Conservation (phyloP, 2,329 filamentous ascomycete genomes). For the Venturiaceae sp. region DNA sequence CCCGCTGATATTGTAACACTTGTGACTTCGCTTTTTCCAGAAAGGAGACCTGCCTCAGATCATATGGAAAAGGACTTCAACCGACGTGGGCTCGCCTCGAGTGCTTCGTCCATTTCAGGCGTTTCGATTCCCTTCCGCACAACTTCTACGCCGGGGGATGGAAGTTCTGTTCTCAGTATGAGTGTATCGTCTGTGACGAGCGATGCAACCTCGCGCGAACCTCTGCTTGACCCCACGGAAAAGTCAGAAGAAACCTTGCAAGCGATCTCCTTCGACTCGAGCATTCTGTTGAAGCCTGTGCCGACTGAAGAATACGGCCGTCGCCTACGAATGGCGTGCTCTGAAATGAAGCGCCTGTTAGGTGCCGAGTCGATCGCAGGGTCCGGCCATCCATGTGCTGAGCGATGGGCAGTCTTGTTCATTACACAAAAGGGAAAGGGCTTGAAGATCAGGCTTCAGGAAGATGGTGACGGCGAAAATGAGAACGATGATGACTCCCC, state of each 20-base stretch:
- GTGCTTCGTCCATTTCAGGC: slow-evolving; percentile 39
- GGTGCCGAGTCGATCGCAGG: slow-evolving; percentile 57
- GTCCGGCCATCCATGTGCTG: slow-evolving; percentile 67
- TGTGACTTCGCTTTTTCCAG: slow-evolving; percentile 76
- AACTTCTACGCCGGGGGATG: slow-evolving; percentile 48
- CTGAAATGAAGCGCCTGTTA: slow-evolving; percentile 59
- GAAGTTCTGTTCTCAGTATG: slow-evolving; percentile 61
- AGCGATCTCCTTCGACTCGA: slow-evolving; percentile 13
- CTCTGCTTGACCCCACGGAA: slow-evolving; percentile 40
- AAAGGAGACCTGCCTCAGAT: slow-evolving; percentile 54
- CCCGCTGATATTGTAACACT: slow-evolving; percentile 71
- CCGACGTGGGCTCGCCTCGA: slow-evolving; percentile 36
- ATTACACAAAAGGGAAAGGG: slow-evolving; percentile 63
- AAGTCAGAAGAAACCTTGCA: slow-evolving; percentile 14
- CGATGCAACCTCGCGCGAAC: slow-evolving; percentile 59
- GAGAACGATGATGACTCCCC: slow-evolving; percentile 51
- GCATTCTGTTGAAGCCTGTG: slow-evolving; percentile 4
- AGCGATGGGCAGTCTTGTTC: slow-evolving; percentile 75
- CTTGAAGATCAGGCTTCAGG: slow-evolving; percentile 62
- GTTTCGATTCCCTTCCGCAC: slow-evolving; percentile 41
- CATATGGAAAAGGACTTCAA: slow-evolving; percentile 33
- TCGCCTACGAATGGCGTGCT: slow-evolving; percentile 55
- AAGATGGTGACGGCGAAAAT: slow-evolving; percentile 55
- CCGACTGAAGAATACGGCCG: slow-evolving; percentile 30
- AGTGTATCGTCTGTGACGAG: slow-evolving; percentile 65